These are phyloP conservation scores for Cladosporium sphaerospermum DNA, from an alignment of 2,329 filamentous ascomycete genomes.

Conservation along the genomic window DNA sequence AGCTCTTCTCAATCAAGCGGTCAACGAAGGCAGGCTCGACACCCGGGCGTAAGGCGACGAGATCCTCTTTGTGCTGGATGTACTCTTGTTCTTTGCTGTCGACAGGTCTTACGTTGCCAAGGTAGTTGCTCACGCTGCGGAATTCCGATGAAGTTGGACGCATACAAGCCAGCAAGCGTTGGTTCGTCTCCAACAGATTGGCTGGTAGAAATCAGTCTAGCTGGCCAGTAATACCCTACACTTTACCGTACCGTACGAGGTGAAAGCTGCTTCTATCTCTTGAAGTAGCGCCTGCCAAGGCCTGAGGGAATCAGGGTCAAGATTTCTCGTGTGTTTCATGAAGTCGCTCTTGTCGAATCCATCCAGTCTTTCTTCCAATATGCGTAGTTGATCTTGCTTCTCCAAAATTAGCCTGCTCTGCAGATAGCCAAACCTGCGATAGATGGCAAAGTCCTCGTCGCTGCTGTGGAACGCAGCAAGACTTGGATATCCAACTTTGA, in stretches of 20 bases:
- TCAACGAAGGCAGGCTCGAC: conserved; percentile 38
- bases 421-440: conserved; percentile 37
- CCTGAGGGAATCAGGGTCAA: background rate
- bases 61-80: conserved; percentile 34
- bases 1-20: conserved; percentile 14
- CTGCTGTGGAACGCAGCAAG: conserved; percentile 37
- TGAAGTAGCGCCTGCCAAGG: conserved; percentile 3
- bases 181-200: conserved; percentile 14
- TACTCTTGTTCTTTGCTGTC: conserved; percentile 25
- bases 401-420: conserved; percentile 33
- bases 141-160: conserved; percentile 30
- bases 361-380: conserved; percentile 24
- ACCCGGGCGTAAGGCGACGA: conserved; percentile 34
- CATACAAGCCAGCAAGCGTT: conserved; percentile 24
- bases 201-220: background rate
- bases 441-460: conserved; percentile 38
- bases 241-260: conserved; percentile 8
- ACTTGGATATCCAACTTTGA: conserved; percentile 31
- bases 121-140: conserved; percentile 23
- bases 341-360: conserved; percentile 14
- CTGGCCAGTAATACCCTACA: background rate
- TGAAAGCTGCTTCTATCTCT: conserved; percentile 10
- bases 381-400: conserved; percentile 27
- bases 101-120: conserved; percentile 22
- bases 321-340: background rate